Evolutionary conservation across 1,139 yeast species (phyloP), one percentile per base, ranked within the genome.

Genomic region (Groenewaldozyma auringiensis): DNA sequence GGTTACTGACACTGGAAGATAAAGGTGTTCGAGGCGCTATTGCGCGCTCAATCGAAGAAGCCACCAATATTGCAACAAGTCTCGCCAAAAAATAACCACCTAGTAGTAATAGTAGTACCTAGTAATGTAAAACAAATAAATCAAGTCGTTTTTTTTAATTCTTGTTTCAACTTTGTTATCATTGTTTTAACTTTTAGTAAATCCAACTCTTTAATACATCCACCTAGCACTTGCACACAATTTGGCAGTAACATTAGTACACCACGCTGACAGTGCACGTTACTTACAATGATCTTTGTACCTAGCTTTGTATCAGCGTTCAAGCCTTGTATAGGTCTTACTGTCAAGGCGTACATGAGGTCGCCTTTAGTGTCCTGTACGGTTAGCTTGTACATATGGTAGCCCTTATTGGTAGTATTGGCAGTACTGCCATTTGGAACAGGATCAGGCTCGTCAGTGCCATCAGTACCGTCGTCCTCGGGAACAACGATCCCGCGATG

Each of bases 1-100:
- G 99, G 0, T 71, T 94, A 51, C 75, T 89, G 65, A 86, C 80
- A 56, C 79, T 94, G 83, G 99, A 92, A 68, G 96, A 88, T 57
- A 80, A 80, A 44, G 94, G 89, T 40, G 85, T 92, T 41, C 81
- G 96, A 68, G 77, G 88, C 42, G 88, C 88, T 20, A 83, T 92
- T 57, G 80, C 95, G 42, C 75, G 88, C 56, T 95, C 95, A 41
- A 83, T 92, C 21, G 92, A 85, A 62, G 95, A 88, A 61, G 92
- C 96, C 35, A 86, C 96, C 17, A 75, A 75, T 49, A 83, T 89
- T 48, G 94, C 96, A 29, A 76, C 87, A 36, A 76, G 79, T 16
- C 72, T 88, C 55, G 88, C 94, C 27, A 83, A 56, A 50, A 54
- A 54, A 37, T 49, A 46, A 42, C n/a, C 31, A 25, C 25, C 16